Evolutionary conservation across 306 rosid genomes (phyloP).

Genomic region (Cyclanthera cordifolia): DNA sequence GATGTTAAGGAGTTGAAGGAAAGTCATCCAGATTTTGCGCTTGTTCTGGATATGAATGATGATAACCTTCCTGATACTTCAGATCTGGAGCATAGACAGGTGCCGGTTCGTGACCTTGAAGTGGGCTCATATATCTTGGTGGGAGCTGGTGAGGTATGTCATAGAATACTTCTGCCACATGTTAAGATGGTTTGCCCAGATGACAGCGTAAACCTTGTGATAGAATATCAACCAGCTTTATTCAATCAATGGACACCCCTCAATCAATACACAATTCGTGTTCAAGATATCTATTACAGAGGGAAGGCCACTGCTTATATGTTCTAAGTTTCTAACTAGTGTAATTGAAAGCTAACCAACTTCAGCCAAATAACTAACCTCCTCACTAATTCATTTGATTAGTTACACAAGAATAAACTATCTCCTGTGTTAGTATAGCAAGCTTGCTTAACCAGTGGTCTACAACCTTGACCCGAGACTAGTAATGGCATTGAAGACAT

Average conservation of each 20-base stretch:
- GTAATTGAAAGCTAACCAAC: too few species aligned
- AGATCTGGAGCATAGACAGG: constrained; percentile 71
- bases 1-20: constrained; percentile 90
- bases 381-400: too few species aligned
- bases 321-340: too few species aligned
- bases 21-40: constrained; percentile 83
- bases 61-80: constrained; percentile 65
- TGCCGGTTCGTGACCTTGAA: constrained; percentile 68
- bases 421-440: too few species aligned
- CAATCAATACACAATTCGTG: too few species aligned
- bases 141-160: constrained; percentile 87
- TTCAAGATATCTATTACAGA: too few species aligned
- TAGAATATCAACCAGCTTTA: too few species aligned
- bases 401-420: too few species aligned
- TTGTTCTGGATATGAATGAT: constrained; percentile 61
- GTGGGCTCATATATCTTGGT: constrained; percentile 78
- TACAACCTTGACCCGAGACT: not conserved
- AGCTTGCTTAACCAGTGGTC: too few species aligned
- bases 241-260: too few species aligned
- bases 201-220: not conserved
- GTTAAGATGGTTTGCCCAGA: constrained; percentile 7
- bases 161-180: constrained; percentile 7
- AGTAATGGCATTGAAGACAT: not conserved
- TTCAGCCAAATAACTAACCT: too few species aligned
- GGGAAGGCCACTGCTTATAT: too few species aligned